phyloP scores from a whole-genome alignment of 352 stramenopile genomes.

The Phytopythium cucurbitacearum region DNA sequence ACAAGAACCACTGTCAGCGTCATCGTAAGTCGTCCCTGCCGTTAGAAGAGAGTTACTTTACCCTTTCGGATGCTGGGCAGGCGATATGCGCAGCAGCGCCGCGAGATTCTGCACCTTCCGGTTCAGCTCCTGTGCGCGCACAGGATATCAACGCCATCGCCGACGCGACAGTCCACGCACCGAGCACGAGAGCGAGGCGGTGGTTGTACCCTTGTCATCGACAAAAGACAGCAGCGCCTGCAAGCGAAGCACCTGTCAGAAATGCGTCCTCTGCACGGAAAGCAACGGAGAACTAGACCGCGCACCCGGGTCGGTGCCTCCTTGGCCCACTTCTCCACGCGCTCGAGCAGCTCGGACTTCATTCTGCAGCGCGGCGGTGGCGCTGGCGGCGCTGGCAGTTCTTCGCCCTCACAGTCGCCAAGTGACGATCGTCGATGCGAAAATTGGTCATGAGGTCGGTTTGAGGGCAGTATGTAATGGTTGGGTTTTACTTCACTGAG shows the following conservation, averaged over 20 bases:
- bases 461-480: no score
- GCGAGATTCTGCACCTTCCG: conserved; percentile 65
- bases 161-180: conserved; percentile 21
- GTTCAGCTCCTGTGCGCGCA: conserved; percentile 50
- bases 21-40: no score
- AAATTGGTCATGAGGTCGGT: conserved; percentile 3
- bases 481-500: no score
- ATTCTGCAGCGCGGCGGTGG: conserved; percentile 13
- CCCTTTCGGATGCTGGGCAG: conserved; percentile 63
- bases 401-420: no score
- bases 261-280: conserved; percentile 5
- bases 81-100: conserved; percentile 42
- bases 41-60: conserved; percentile 13
- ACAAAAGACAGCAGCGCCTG: conserved; percentile 78
- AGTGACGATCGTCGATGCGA: not conserved
- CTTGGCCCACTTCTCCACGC: conserved; percentile 72
- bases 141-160: conserved; percentile 5
- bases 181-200: conserved; percentile 44
- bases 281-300: not conserved
- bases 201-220: conserved; percentile 58
- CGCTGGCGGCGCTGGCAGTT: no score
- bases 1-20: conserved; percentile 5
- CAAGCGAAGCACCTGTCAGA: conserved; percentile 6
- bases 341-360: conserved; percentile 70
- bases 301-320: conserved; percentile 62